phyloP scores from a whole-genome alignment of 805 yeast genomes.

The Lachancea kluyveri region DNA sequence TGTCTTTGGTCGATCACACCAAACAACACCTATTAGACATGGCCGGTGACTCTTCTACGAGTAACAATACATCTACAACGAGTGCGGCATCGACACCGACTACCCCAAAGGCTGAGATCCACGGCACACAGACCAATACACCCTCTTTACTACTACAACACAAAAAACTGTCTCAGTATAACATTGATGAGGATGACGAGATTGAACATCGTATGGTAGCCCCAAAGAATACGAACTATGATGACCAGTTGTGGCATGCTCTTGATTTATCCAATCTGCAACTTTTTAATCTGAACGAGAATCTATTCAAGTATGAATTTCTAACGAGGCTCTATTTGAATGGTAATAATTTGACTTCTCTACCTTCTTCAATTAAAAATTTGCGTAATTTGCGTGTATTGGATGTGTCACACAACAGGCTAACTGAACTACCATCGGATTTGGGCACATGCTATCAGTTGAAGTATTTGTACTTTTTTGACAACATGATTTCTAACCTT shows the following conservation, averaged over 20 bases:
- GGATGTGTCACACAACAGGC: conserved; percentile 75
- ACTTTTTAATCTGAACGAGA: conserved; percentile 59
- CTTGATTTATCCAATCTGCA: conserved; percentile 90
- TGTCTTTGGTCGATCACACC: conserved; percentile 29
- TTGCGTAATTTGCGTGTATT: conserved; percentile 71
- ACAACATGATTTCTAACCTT: conserved; percentile 66
- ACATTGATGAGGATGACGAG: conserved; percentile 52
- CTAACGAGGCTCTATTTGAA: conserved; percentile 81
- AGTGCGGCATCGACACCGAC: conserved; percentile 29
- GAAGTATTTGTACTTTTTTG: conserved; percentile 79
- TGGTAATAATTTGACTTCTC: conserved; percentile 65
- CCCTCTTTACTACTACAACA: conserved; percentile 32
- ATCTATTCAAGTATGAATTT: conserved; percentile 74
- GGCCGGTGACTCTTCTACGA: conserved; percentile 16
- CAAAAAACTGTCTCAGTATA: conserved; percentile 36
- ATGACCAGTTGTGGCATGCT: conserved; percentile 89
- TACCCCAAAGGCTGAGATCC: conserved; percentile 27
- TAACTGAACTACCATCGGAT: conserved; percentile 72
- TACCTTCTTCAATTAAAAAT: conserved; percentile 65
- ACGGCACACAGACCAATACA: conserved; percentile 20
- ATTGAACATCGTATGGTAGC: conserved; percentile 21
- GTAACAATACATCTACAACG: conserved; percentile 11
- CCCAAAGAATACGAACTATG: conserved; percentile 26
- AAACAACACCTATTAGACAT: conserved; percentile 28
- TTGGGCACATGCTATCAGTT: conserved; percentile 77